A percentile compares a stretch with the other conserved stretches of the same genome.
Evolutionary conservation across 2,329 filamentous ascomycete species (phyloP).

Genomic region (Sporothrix brasiliensis): DNA sequence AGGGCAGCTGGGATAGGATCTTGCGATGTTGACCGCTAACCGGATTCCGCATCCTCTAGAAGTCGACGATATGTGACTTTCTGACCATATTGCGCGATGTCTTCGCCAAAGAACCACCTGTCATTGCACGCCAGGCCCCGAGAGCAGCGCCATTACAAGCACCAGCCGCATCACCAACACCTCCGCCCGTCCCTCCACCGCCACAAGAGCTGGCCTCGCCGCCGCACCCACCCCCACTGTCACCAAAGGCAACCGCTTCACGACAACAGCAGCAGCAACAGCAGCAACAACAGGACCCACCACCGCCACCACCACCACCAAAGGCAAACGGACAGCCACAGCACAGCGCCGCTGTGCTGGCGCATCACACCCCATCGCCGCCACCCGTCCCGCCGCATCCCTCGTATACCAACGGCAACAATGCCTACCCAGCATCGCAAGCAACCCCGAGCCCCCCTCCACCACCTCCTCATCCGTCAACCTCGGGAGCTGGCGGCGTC

Average conservation of each 20-base stretch:
- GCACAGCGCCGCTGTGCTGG: slow-evolving; percentile 16
- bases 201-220: slow-evolving; percentile 61
- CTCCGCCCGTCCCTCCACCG: slow-evolving; percentile 47
- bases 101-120: slow-evolving; percentile 92
- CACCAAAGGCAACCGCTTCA: neutral
- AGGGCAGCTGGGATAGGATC: neutral
- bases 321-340: slow-evolving; percentile 47
- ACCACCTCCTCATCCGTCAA: slow-evolving; percentile 14
- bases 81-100: slow-evolving; percentile 79
- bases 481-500: neutral
- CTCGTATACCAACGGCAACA: neutral
- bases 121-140: slow-evolving; percentile 69
- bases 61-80: slow-evolving; percentile 82
- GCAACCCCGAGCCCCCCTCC: slow-evolving; percentile 24
- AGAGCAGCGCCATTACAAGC: slow-evolving; percentile 41
- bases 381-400: slow-evolving; percentile 35
- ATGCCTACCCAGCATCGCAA: neutral
- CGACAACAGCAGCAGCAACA: slow-evolving; percentile 14
- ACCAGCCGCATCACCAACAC: neutral
- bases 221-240: slow-evolving; percentile 35
- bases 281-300: neutral
- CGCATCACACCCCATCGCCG: slow-evolving; percentile 26
- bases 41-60: slow-evolving; percentile 52
- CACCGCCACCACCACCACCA: slow-evolving; percentile 57
- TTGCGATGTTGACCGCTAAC: neutral